Evolutionary conservation across 2,329 filamentous ascomycete genomes (phyloP).

Genomic region (Hypoxylon sp.): DNA sequence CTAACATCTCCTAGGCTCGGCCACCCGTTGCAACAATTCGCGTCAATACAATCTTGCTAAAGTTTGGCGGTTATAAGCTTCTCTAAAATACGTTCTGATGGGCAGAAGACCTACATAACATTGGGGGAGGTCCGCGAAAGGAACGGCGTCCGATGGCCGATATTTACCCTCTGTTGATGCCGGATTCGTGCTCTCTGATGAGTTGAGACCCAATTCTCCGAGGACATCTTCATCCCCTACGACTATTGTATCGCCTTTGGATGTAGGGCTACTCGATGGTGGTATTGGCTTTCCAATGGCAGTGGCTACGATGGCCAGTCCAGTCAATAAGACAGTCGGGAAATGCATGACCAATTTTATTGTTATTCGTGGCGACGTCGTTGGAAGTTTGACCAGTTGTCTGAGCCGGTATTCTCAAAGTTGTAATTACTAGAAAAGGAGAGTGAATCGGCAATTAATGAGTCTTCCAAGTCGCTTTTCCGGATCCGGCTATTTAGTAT

Average conservation of each 20-base stretch:
- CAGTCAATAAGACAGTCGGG: background rate
- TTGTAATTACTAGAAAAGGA: background rate
- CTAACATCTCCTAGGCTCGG: conserved; percentile 17
- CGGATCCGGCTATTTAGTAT: background rate
- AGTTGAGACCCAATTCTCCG: background rate
- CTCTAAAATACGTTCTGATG: too few species aligned
- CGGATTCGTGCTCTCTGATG: background rate
- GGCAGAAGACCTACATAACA: conserved; percentile 21
- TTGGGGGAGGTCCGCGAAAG: conserved; percentile 3
- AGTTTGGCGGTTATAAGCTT: background rate
- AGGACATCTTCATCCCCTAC: conserved; percentile 9
- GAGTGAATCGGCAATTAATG: background rate
- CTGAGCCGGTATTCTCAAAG: background rate
- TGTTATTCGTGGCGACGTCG: background rate
- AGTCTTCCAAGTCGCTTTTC: background rate
- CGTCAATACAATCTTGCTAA: conserved; percentile 11
- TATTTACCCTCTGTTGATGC: background rate
- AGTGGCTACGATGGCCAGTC: conserved; percentile 4
- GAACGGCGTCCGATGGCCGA: background rate
- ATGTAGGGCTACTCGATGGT: background rate
- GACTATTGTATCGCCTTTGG: background rate
- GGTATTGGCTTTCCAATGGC: conserved; percentile 4
- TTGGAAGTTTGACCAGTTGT: background rate
- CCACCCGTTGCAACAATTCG: conserved; percentile 22
- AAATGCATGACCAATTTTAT: conserved; percentile 4